These are phyloP conservation scores for Fraxinus cuspidata DNA, from an alignment of 257 asterid species.

Conservation along the genomic window DNA sequence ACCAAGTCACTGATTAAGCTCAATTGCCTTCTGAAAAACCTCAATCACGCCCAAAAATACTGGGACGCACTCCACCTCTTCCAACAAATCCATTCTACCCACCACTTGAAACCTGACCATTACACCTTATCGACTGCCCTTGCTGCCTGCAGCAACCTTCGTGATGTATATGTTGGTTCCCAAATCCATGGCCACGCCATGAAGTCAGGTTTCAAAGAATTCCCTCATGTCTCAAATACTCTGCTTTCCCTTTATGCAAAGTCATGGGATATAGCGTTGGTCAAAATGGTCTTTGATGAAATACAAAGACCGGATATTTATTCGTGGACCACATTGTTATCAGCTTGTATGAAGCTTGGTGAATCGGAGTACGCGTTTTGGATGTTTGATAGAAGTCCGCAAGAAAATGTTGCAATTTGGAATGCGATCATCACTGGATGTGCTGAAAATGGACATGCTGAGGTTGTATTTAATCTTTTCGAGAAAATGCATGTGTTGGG, in stretches of 20 bases:
- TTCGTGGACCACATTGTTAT: slow-evolving; percentile 68
- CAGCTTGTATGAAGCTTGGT: slow-evolving; percentile 73
- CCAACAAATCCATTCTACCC: slow-evolving; percentile 54
- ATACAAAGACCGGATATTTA: slow-evolving; percentile 67
- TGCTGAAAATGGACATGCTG: slow-evolving; percentile 46
- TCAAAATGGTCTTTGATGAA: slow-evolving; percentile 55
- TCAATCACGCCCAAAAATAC: slow-evolving; percentile 43
- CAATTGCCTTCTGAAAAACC: slow-evolving; percentile 54
- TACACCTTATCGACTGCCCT: slow-evolving; percentile 75
- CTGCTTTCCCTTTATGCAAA: slow-evolving; percentile 71
- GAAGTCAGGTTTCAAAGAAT: slow-evolving; percentile 50
- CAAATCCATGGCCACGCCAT: slow-evolving; percentile 67
- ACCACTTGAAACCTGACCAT: slow-evolving; percentile 62
- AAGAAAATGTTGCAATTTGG: slow-evolving; percentile 65
- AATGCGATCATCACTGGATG: slow-evolving; percentile 86
- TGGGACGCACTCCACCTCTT: slow-evolving; percentile 52
- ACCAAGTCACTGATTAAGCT: slow-evolving; percentile 50
- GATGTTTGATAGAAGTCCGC: slow-evolving; percentile 66
- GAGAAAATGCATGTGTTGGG: slow-evolving; percentile 56
- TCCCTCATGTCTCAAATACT: slow-evolving; percentile 61
- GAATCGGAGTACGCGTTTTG: slow-evolving; percentile 55
- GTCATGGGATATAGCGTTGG: slow-evolving; percentile 51
- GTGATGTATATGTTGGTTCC: slow-evolving; percentile 40
- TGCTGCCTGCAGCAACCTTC: slow-evolving; percentile 57
- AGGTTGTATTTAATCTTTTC: slow-evolving; percentile 55